These are phyloP conservation scores for Annulohypoxylon moriforme DNA, from an alignment of 495 filamentous ascomycete species.

Conservation along the genomic window DNA sequence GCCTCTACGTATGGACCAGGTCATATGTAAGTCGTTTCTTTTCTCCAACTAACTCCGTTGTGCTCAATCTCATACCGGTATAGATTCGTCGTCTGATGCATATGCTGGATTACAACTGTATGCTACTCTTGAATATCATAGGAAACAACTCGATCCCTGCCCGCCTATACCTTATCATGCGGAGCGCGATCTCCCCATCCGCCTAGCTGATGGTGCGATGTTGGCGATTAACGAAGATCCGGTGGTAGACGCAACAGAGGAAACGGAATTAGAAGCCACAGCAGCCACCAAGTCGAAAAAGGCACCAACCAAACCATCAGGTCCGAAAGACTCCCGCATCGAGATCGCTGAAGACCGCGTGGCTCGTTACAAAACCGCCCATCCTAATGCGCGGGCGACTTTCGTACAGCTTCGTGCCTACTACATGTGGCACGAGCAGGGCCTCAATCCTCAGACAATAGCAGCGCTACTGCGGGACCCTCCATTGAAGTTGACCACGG, in stretches of 20 bases:
- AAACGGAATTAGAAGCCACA: slow-evolving; percentile 20
- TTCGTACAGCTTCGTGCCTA: slow-evolving; percentile 66
- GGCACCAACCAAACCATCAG: neutral
- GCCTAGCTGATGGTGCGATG: slow-evolving; percentile 54
- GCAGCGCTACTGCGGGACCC: slow-evolving; percentile 65
- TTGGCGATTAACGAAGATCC: slow-evolving; percentile 36
- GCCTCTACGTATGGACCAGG: slow-evolving; percentile 70
- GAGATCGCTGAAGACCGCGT: slow-evolving; percentile 52
- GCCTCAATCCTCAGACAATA: slow-evolving; percentile 56
- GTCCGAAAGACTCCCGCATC: slow-evolving; percentile 50
- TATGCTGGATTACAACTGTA: slow-evolving; percentile 83
- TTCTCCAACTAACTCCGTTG: neutral
- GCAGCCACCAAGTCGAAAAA: slow-evolving; percentile 13
- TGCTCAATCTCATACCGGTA: neutral
- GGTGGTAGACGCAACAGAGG: slow-evolving; percentile 24
- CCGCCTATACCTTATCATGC: slow-evolving; percentile 76
- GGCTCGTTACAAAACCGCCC: slow-evolving; percentile 43
- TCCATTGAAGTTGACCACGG: slow-evolving; percentile 63
- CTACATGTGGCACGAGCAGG: slow-evolving; percentile 67
- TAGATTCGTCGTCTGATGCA: slow-evolving; percentile 85
- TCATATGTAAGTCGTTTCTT: slow-evolving; percentile 68
- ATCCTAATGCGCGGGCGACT: slow-evolving; percentile 38
- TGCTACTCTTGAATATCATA: slow-evolving; percentile 72
- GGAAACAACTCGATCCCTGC: slow-evolving; percentile 70
- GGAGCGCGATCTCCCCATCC: slow-evolving; percentile 72